Conservation (phyloP, 2,329 filamentous ascomycete genomes). For the Fusarium goolgardi region DNA sequence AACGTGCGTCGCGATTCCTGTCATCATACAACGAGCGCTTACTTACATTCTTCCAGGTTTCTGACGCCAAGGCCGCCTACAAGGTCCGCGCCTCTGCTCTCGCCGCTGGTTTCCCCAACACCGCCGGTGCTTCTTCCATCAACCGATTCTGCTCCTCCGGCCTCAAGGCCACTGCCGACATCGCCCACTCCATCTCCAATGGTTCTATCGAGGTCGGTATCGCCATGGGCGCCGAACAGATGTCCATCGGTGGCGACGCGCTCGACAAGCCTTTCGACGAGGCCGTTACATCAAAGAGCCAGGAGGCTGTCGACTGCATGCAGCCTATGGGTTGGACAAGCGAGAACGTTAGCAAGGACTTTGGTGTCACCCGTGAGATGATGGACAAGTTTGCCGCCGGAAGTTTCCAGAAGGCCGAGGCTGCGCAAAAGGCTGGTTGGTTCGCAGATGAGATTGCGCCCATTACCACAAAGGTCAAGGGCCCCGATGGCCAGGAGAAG, state of each 20-base stretch:
- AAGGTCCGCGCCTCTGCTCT: constrained; percentile 89
- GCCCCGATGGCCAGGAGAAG: constrained; percentile 81
- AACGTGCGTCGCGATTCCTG: constrained; percentile 69
- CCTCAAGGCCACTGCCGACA: constrained; percentile 93
- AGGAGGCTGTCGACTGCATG: constrained; percentile 87
- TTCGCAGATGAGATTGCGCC: constrained; percentile 96
- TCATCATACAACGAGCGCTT: neutral
- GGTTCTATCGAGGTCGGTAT: constrained; percentile 90
- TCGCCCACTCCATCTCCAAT: constrained; percentile 84
- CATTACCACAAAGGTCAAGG: constrained; percentile 84
- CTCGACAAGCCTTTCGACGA: constrained; percentile 80
- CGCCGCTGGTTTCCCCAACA: constrained; percentile 94
- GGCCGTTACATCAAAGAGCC: constrained; percentile 75
- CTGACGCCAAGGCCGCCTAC: constrained; percentile 87
- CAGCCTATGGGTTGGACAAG: constrained; percentile 98
- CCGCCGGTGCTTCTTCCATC: constrained; percentile 80
- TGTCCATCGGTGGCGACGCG: constrained; percentile 79
- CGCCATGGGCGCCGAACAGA: constrained; percentile 88
- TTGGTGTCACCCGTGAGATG: constrained; percentile 80
- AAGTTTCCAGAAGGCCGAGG: constrained; percentile 88
- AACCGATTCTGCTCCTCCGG: constrained; percentile 99
- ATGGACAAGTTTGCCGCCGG: constrained; percentile 91
- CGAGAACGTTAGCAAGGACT: constrained; percentile 94
- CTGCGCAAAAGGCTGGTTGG: constrained; percentile 88
- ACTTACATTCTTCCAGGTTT: constrained; percentile 66